phyloP scores from a whole-genome alignment of 306 rosid species.

The Corylus avellana region DNA sequence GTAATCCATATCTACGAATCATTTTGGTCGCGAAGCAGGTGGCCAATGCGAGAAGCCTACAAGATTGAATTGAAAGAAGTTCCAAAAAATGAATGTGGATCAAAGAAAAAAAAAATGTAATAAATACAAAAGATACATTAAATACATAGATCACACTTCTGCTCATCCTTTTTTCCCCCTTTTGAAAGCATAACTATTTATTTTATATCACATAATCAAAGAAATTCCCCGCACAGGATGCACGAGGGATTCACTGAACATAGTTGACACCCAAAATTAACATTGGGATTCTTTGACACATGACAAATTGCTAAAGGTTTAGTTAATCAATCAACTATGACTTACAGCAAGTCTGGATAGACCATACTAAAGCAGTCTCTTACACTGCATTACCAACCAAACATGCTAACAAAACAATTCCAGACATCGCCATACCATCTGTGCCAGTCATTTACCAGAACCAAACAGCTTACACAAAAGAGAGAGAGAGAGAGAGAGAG shows the following conservation, averaged over 20 bases:
- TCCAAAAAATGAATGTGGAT: slow-evolving; percentile 22
- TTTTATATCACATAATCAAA: slow-evolving; percentile 11
- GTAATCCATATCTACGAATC: slow-evolving; percentile 79
- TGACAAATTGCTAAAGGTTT: slow-evolving; percentile 4
- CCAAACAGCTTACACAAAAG: too few species aligned
- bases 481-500: too few species aligned
- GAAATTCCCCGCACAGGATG: slow-evolving; percentile 11
- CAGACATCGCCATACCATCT: too few species aligned
- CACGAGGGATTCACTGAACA: slow-evolving; percentile 22
- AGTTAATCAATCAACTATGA: neutral
- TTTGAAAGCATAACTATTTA: neutral
- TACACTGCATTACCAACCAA: too few species aligned
- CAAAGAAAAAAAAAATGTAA: neutral
- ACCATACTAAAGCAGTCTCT: neutral
- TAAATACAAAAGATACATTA: neutral
- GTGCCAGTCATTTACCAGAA: too few species aligned
- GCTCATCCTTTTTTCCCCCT: slow-evolving; percentile 1
- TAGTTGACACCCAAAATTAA: slow-evolving; percentile 12
- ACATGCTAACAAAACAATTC: too few species aligned
- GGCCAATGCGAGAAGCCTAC: slow-evolving; percentile 87
- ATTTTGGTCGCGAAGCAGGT: slow-evolving; percentile 80
- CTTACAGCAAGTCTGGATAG: neutral
- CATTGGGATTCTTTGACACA: neutral
- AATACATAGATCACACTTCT: neutral
- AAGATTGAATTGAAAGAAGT: slow-evolving; percentile 27